Base-by-base conservation (phyloP, 1,284 basidiomycete species). In the Papiliotrema flavescens region DNA sequence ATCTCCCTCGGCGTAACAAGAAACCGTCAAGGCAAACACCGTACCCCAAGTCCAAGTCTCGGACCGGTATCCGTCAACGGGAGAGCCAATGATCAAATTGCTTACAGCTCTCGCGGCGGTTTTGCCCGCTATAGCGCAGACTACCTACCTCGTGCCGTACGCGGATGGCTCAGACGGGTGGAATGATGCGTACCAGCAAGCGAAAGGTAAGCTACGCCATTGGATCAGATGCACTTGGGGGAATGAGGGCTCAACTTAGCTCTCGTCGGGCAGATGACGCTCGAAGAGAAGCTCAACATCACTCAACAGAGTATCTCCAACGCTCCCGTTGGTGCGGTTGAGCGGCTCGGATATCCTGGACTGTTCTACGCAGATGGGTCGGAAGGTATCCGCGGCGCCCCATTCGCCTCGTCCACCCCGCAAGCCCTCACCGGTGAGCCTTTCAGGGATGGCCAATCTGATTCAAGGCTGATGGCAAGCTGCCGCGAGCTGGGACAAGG, bases 231-330 rank as follows among this genome's bases (percentile, higher is more conserved):
- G n/a, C n/a, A 37, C 11, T n/a, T 37, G 11, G 11, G n/a, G n/a
- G 35, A 37, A n/a, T n/a, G 11, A 11, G 35, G 11, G 35, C 35
- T 37, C 11, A 37, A 19, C n/a, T n/a, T 19, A 54, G 59, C 39
- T 32, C 40, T 59, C 39, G 59, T 64, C 36, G 46, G 48, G 11
- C 56, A 61, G 35, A 64, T 64, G 59, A 59, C 62, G 6, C 36
- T 53, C 24, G 53, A 59, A 39, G 62, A 64, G 40, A 64, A 64
- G 51, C 57, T 64, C 35, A 63, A 55, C 44, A 53, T 55, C 41
- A 59, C 57, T 15, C 57, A 59, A 49, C 57, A 59, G 28, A 48
- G 34, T 32, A 51, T 49, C 35, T 32, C 43, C 15, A 45, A 43
- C 23, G 53, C 50, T 13, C 49, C 49, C 17, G 57, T 59, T 14